phyloP scores from a whole-genome alignment of 345 rosid genomes.

The Kernera saxatilis region DNA sequence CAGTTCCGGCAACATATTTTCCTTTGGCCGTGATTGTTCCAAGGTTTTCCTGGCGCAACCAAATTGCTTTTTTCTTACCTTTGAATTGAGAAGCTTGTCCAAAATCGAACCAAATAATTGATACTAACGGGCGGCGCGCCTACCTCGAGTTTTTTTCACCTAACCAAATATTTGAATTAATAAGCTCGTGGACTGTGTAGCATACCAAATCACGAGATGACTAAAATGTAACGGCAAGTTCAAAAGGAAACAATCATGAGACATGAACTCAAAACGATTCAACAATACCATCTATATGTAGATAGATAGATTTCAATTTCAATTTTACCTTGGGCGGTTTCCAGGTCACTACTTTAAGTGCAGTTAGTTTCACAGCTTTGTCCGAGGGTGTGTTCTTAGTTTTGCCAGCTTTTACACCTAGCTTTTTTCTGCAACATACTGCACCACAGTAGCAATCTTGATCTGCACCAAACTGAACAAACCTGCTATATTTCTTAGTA shows the following conservation, averaged over 20 bases:
- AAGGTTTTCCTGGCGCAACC: conserved; percentile 46
- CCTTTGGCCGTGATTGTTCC: conserved; percentile 26
- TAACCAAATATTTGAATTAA: conserved; percentile 23
- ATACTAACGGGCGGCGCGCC: conserved; percentile 41
- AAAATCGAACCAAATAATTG: not conserved
- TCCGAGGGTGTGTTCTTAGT: conserved; percentile 51
- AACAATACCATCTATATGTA: conserved; percentile 7
- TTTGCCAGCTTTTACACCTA: conserved; percentile 73
- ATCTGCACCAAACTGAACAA: conserved; percentile 98
- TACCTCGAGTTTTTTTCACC: conserved; percentile 51
- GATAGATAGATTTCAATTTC: conserved; percentile 35
- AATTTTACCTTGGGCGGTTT: conserved; percentile 49
- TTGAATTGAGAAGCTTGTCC: conserved; percentile 13
- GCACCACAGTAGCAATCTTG: conserved; percentile 94
- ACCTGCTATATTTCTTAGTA: conserved; percentile 71
- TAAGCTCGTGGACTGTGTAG: conserved; percentile 5
- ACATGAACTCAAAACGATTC: not conserved
- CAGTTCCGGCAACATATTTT: conserved; percentile 38
- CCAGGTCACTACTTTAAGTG: conserved; percentile 59
- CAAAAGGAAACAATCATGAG: not conserved
- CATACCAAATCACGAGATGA: not conserved
- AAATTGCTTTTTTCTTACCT: not conserved
- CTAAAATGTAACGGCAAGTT: not conserved
- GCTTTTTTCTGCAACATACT: conserved; percentile 58
- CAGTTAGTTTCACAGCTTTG: conserved; percentile 55